Evolutionary conservation across 2,329 filamentous ascomycete species (phyloP).

Genomic region (Scedosporium aurantiacum): DNA sequence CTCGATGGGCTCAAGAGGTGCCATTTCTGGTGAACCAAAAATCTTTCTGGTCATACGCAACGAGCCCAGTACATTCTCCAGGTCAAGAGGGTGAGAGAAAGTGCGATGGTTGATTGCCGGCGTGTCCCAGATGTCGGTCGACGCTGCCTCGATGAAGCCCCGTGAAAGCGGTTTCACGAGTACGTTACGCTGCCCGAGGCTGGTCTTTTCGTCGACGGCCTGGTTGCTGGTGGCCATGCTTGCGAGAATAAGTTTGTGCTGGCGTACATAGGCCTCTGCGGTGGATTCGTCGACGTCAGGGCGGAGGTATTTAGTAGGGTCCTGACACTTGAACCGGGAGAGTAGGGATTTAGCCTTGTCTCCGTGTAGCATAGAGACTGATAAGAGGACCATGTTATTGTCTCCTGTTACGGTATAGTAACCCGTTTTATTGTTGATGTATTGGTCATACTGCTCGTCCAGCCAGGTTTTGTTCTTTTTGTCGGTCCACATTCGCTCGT

Average conservation of each 20-base stretch:
- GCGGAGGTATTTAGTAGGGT: constrained; percentile 20
- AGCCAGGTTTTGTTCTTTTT: not conserved
- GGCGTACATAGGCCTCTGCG: constrained; percentile 22
- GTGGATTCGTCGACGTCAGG: constrained; percentile 19
- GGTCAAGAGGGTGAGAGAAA: constrained; percentile 26
- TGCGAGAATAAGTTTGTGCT: constrained; percentile 23
- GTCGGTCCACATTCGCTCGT: not conserved
- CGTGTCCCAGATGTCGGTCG: constrained; percentile 21
- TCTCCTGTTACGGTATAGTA: constrained; percentile 4
- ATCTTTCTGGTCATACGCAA: constrained; percentile 23
- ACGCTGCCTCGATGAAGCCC: constrained; percentile 22
- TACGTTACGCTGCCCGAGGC: constrained; percentile 12
- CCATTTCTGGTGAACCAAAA: constrained; percentile 24
- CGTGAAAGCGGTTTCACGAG: constrained; percentile 23
- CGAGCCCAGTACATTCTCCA: constrained; percentile 24
- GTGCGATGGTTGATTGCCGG: constrained; percentile 27
- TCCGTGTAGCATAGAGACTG: constrained; percentile 12
- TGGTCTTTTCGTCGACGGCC: constrained; percentile 19
- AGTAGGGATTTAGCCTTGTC: constrained; percentile 14
- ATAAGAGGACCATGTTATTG: constrained; percentile 10
- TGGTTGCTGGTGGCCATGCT: constrained; percentile 22
- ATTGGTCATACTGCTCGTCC: constrained; percentile 11
- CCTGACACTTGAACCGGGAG: constrained; percentile 18
- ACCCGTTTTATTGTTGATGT: constrained; percentile 9
- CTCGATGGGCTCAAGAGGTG: constrained; percentile 20